A percentile compares a stretch with the other conserved stretches of the same genome.
Conservation (phyloP, 2,329 filamentous ascomycete species). For the Pseudocercospora macadamiae region DNA sequence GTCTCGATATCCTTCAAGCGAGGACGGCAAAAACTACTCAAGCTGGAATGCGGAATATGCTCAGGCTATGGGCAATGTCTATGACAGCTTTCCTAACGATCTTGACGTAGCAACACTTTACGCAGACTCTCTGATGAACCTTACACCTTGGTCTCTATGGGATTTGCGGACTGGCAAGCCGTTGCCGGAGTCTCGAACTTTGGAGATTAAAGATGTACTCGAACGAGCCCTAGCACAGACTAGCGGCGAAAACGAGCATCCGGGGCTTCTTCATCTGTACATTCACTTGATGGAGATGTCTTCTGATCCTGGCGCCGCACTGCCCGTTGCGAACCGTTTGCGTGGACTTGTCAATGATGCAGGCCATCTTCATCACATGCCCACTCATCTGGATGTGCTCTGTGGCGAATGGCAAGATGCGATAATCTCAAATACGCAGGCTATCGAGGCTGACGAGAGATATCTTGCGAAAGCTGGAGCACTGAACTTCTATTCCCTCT, state of each 20-base stretch:
- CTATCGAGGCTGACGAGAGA: constrained; percentile 68
- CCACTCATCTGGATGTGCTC: constrained; percentile 73
- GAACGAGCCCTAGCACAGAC: constrained; percentile 59
- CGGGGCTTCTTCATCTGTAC: constrained; percentile 73
- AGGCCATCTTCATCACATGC: constrained; percentile 76
- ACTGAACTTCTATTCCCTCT: constrained; percentile 75
- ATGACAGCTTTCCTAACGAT: constrained; percentile 57
- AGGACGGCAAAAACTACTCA: constrained; percentile 59
- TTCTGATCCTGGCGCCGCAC: constrained; percentile 62
- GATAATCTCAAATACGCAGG: constrained; percentile 67
- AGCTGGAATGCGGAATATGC: constrained; percentile 64
- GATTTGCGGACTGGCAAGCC: constrained; percentile 62
- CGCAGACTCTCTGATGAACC: constrained; percentile 67
- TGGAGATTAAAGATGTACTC: constrained; percentile 62
- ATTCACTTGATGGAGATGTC: constrained; percentile 83
- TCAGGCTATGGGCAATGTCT: constrained; percentile 61
- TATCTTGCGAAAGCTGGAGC: constrained; percentile 63
- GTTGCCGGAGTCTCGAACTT: constrained; percentile 56
- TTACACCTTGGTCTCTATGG: constrained; percentile 68
- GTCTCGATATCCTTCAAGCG: constrained; percentile 55
- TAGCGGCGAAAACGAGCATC: constrained; percentile 60
- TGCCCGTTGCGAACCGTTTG: constrained; percentile 64
- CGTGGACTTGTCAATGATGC: constrained; percentile 68
- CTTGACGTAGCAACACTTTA: constrained; percentile 67
- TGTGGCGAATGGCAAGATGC: constrained; percentile 71